Base-by-base conservation (phyloP, 75 land plant species). In the Isoetes taiwanensis region DNA sequence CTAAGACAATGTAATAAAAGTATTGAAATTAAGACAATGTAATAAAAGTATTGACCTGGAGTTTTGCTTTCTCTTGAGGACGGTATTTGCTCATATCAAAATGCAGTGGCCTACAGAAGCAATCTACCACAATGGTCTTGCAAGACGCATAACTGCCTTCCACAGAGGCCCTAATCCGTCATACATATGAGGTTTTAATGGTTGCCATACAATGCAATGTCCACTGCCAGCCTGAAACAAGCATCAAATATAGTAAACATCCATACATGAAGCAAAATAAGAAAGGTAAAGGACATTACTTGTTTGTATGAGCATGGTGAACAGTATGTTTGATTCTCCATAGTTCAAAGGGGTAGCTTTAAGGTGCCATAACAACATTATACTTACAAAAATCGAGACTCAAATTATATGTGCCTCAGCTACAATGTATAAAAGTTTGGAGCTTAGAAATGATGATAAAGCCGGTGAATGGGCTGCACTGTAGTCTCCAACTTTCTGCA, bases 61-160 rank as follows among this genome's bases (percentile, higher is more conserved):
- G 25, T 46, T 46, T 46, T 6, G 38, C 21, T 46, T 46, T 19
- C 19, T 46, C 50, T 46, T 46, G 50, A 46, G 50, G 50, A 5
- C 50, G 50, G 16, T 19, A 46, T 23, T 46, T 46, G 50, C 50
- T 46, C 50, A 46, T 19, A n/a, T 46, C 50, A n/a, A 46, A 46
- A n/a, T 46, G 50, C 50, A 46, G 50, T 46, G 50, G 16, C 50
- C 50, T 8, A 46, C 50, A 19, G 50, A 46, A 46, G 50, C 50
- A 5, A 46, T 46, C 50, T 23, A 46, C 50, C 50, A 46, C 16
- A 46, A 46, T 4, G 50, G 50, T 19, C 50, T 23, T 46, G 50
- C 5, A 19, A 23, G 25, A 6, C 50, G 16, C 6, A 46, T 8
- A 6, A 46, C 19, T 4, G 12, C 50, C 19, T n/a, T 46, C 50